A percentile compares a stretch with the other conserved stretches of the same genome.
Evolutionary conservation across 2,329 filamentous ascomycete species (phyloP).

Genomic region (Colletotrichum lini): DNA sequence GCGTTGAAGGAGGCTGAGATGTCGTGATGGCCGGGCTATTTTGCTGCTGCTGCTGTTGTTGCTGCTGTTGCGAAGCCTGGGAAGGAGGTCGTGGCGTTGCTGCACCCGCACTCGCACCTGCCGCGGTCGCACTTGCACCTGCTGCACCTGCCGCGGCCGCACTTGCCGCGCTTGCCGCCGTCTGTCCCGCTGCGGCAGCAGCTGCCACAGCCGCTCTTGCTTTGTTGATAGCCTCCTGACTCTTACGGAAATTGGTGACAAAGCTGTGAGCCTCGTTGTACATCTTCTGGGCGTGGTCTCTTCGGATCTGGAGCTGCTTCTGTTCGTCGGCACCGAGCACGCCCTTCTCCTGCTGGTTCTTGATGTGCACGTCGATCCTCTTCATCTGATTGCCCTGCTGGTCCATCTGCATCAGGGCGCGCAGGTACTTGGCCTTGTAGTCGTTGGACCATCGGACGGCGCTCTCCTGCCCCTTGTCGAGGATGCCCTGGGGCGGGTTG

Average conservation of each 20-base stretch:
- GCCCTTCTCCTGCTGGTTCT: constrained; percentile 60
- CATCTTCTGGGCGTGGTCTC: constrained; percentile 60
- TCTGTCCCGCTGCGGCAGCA: constrained; percentile 42
- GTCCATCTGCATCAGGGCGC: constrained; percentile 67
- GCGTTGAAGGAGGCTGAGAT: constrained; percentile 29
- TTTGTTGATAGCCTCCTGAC: constrained; percentile 55
- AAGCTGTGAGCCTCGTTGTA: constrained; percentile 64
- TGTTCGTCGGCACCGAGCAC: constrained; percentile 62
- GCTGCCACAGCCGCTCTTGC: constrained; percentile 44
- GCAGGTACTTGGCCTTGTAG: constrained; percentile 62
- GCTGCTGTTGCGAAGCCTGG: constrained; percentile 30
- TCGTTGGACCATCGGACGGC: constrained; percentile 64
- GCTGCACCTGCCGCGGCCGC: not conserved
- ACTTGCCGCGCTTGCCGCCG: not conserved
- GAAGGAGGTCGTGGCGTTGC: constrained; percentile 32
- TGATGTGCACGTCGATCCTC: constrained; percentile 59
- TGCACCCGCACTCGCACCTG: constrained; percentile 32
- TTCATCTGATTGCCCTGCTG: constrained; percentile 57
- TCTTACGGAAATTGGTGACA: constrained; percentile 63
- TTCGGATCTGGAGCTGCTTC: constrained; percentile 60
- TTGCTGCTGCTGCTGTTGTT: constrained; percentile 40
- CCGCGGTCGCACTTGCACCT: constrained; percentile 10
- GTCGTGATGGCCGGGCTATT: constrained; percentile 43
- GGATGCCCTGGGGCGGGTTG: constrained; percentile 56
- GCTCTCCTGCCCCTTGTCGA: constrained; percentile 60